Evolutionary conservation across 2,329 filamentous ascomycete genomes (phyloP), one percentile per base, ranked within the genome.

Genomic region (Delphinella strobiligena): DNA sequence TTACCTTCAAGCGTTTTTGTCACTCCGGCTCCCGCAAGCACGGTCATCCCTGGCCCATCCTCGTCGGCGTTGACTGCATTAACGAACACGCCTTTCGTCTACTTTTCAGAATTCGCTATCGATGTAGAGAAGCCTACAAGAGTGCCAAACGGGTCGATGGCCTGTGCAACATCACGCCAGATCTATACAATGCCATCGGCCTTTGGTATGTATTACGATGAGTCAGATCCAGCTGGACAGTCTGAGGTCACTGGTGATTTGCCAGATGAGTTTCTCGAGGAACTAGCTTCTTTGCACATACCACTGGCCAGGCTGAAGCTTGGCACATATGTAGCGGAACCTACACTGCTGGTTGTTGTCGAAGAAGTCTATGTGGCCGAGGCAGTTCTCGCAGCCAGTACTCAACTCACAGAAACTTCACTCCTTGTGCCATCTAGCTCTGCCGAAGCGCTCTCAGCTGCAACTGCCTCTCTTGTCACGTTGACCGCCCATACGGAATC

Each of bases 101-200:
- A 63, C 43, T 64, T 67, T 46, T 60, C 58, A 14, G 51, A 52
- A 4, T 67, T 66, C 42, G 61, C 66, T 41, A 52, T 67, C n/a
- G 58, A 61, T 36, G 55, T 43, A 19, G 52, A 52, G 29, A 41
- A 48, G n/a, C 45, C 47, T 3, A 49, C 49, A 11, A 51, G 46
- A 4, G 34, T 46, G 15, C 36, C 39, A 9, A 49, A 59, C 39
- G 58, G 60, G 8, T 49, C 46, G 8, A 38, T 54, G 3, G 49
- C 36, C 2, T 60, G 55, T 42, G 50, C 45, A 9, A 56, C 55
- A 31, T 48, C 42, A 1, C 64, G 63, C 3, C 38, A 51, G 17
- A 55, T 55, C 1, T 52, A 63, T 41, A 51, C 53, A 11, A 46
- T 68, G 27, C 43, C 50, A 4, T 49, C 51, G 12, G 52, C 59